phyloP scores from a whole-genome alignment of 768 basidiomycete species.

The Epithele typhae region DNA sequence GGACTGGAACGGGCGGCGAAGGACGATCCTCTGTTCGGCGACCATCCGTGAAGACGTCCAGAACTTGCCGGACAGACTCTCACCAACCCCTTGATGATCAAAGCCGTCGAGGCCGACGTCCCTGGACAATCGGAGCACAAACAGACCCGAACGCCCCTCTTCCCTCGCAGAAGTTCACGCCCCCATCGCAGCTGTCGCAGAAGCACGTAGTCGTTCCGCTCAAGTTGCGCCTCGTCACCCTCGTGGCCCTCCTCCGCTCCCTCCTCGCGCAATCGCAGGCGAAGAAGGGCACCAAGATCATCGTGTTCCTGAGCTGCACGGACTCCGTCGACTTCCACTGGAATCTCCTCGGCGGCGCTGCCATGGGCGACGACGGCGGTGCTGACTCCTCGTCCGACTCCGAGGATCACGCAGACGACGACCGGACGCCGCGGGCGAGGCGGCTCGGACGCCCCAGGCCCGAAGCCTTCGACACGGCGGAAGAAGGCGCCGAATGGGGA shows the following conservation, averaged over 20 bases:
- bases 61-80: conserved; percentile 84
- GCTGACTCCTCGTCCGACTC: conserved; percentile 3
- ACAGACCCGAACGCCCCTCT: conserved; percentile 16
- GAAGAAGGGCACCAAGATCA: conserved; percentile 63
- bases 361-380: conserved; percentile 46
- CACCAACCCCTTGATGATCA: conserved; percentile 77
- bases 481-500: conserved; percentile 29
- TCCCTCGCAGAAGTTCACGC: conserved; percentile 68
- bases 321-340: conserved; percentile 99
- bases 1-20: conserved; percentile 74
- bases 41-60: conserved; percentile 96
- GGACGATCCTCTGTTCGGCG: conserved; percentile 93
- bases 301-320: conserved; percentile 95
- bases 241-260: conserved; percentile 80
- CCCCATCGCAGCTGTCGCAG: conserved; percentile 90
- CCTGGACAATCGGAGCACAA: conserved; percentile 18
- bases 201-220: conserved; percentile 88
- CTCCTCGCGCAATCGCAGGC: conserved; percentile 61
- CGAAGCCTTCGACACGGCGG: conserved; percentile 20
- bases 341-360: conserved; percentile 69
- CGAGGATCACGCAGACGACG: conserved; percentile 4
- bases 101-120: conserved; percentile 54
- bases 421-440: no score
- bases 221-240: conserved; percentile 89
- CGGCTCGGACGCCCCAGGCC: conserved; percentile 14